Conservation (phyloP, 345 rosid genomes). For the Cardamine chenopodiifolia region DNA sequence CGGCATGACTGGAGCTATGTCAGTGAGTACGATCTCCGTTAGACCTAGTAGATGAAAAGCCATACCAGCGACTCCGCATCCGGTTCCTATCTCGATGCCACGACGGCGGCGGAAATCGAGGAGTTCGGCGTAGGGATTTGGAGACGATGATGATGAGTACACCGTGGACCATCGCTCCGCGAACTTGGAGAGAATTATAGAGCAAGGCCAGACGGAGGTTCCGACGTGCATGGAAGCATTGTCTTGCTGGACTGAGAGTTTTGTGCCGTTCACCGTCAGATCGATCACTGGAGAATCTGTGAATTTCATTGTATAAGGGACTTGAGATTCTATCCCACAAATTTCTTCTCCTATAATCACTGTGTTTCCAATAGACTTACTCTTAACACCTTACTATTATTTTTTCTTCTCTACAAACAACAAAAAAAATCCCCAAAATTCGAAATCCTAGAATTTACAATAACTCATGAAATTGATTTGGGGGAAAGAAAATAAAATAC, state of each 20-base stretch:
- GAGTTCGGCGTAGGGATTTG: conserved; percentile 66
- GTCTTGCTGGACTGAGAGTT: conserved; percentile 79
- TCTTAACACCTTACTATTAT: conserved; percentile 59
- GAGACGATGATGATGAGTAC: conserved; percentile 32
- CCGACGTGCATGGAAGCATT: conserved; percentile 89
- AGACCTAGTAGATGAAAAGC: conserved; percentile 80
- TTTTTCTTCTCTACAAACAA: conserved; percentile 34
- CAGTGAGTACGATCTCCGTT: conserved; percentile 74
- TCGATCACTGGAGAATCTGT: conserved; percentile 89
- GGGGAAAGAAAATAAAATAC: conserved; percentile 6
- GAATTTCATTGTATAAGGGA: conserved; percentile 80
- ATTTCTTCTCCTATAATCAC: too few relatives aligned
- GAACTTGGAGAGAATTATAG: conserved; percentile 86
- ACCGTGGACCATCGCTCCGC: conserved; percentile 78
- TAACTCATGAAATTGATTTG: conserved; percentile 12
- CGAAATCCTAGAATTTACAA: conserved; percentile 30
- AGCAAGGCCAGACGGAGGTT: conserved; percentile 95
- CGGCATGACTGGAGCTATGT: conserved; percentile 88
- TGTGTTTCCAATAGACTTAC: too few relatives aligned
- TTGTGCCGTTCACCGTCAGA: conserved; percentile 58
- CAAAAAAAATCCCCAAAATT: conserved; percentile 9
- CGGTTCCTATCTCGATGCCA: conserved; percentile 80
- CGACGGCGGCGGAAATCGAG: conserved; percentile 68
- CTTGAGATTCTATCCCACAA: too few relatives aligned
- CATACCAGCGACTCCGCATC: conserved; percentile 93